phyloP scores from a whole-genome alignment of 78 protist genomes.

The Dictyostelium firmibasis region DNA sequence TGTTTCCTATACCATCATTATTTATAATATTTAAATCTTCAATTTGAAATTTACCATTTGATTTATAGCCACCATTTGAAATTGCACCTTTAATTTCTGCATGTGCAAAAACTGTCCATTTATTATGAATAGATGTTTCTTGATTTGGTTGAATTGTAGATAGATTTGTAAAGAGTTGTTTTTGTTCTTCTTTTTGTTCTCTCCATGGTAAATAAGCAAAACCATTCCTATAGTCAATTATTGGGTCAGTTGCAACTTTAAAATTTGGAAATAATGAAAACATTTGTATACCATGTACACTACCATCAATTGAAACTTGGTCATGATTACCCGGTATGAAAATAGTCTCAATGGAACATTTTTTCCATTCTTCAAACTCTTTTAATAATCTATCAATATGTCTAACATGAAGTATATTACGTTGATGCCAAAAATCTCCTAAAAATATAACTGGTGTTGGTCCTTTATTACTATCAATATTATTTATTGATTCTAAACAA shows the following conservation, averaged over 20 bases:
- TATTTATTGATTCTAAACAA: neutral
- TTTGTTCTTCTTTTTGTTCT: constrained; percentile 44
- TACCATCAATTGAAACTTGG: constrained; percentile 62
- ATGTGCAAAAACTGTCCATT: constrained; percentile 80
- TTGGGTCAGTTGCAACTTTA: constrained; percentile 37
- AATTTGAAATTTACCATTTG: constrained; percentile 41
- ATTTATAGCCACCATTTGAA: constrained; percentile 50
- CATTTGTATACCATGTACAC: constrained; percentile 55
- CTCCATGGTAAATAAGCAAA: constrained; percentile 71
- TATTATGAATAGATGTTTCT: neutral
- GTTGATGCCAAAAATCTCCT: constrained; percentile 79
- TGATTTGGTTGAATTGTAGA: neutral
- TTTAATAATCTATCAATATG: constrained; percentile 42
- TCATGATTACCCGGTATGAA: constrained; percentile 71
- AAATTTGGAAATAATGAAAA: constrained; percentile 36
- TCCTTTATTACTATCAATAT: neutral
- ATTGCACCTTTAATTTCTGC: constrained; percentile 71
- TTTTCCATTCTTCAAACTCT: constrained; percentile 45
- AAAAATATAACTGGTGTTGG: constrained; percentile 38
- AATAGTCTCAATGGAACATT: neutral
- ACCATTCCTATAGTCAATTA: neutral
- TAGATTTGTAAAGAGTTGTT: neutral
- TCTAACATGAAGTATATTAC: constrained; percentile 53
- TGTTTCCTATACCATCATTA: too few relatives aligned
- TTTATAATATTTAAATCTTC: neutral